Evolutionary conservation across 805 yeast species (phyloP).

Genomic region (Candida piceae): DNA sequence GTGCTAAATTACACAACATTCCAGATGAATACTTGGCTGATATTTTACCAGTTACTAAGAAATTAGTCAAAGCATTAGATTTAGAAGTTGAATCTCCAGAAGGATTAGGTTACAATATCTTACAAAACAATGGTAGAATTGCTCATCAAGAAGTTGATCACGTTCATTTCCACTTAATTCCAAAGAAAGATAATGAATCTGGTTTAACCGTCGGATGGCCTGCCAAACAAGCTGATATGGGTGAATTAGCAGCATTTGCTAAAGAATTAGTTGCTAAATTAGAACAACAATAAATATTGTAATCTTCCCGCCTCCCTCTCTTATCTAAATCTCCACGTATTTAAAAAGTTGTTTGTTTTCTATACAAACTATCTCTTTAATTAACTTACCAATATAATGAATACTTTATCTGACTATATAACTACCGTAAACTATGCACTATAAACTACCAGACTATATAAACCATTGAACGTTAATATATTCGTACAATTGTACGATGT

Average conservation of each 20-base stretch:
- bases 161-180: conserved; percentile 95
- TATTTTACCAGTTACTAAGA: conserved; percentile 82
- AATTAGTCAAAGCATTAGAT: conserved; percentile 67
- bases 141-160: conserved; percentile 97
- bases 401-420: too few relatives aligned
- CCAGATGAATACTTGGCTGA: conserved; percentile 91
- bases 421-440: too few relatives aligned
- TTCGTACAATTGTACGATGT: too few relatives aligned
- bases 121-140: conserved; percentile 90
- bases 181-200: conserved; percentile 66
- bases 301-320: too few relatives aligned
- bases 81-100: conserved; percentile 57
- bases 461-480: too few relatives aligned
- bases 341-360: too few relatives aligned
- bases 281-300: conserved; percentile 2
- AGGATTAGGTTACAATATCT: conserved; percentile 76
- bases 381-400: too few relatives aligned
- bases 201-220: conserved; percentile 96
- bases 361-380: too few relatives aligned
- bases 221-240: conserved; percentile 73
- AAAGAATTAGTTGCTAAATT: conserved; percentile 47
- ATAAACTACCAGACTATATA: too few relatives aligned
- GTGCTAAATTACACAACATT: conserved; percentile 84
- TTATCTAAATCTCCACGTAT: too few relatives aligned
- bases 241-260: conserved; percentile 61